Percentiles rank a stretch among this genome's conserved stretches.
Evolutionary conservation across 768 basidiomycete genomes (phyloP).

Genomic region (Boletus edulis): DNA sequence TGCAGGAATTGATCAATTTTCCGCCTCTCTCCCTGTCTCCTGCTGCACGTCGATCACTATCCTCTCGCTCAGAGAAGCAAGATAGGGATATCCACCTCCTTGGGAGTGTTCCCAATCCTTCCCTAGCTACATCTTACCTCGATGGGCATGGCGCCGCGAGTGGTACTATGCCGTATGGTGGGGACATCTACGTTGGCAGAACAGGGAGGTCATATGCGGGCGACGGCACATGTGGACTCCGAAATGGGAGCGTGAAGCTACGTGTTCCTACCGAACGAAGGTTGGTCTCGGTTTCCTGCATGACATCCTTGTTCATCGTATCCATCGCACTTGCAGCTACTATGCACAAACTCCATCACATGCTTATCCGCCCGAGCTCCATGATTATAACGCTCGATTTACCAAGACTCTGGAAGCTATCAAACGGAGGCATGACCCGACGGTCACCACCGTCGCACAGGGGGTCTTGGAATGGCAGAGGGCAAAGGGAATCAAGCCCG

Average conservation of each 20-base stretch:
- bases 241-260: conserved; percentile 59
- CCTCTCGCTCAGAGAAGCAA: conserved; percentile 40
- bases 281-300: conserved; percentile 35
- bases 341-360: conserved; percentile 73
- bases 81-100: conserved; percentile 48
- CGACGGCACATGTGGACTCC: conserved; percentile 30
- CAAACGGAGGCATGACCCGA: conserved; percentile 95
- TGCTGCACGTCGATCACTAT: conserved; percentile 65
- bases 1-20: conserved; percentile 86
- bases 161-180: conserved; percentile 3
- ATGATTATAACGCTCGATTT: conserved; percentile 90
- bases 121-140: conserved; percentile 39
- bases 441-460: conserved; percentile 95
- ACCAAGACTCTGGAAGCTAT: conserved; percentile 84
- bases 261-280: conserved; percentile 84
- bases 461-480: conserved; percentile 97
- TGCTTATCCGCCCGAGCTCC: conserved; percentile 88
- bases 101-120: conserved; percentile 79
- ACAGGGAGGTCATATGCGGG: conserved; percentile 11
- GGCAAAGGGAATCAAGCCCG: conserved; percentile 30
- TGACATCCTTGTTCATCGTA: conserved; percentile 1
- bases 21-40: conserved; percentile 71
- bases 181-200: neutral
- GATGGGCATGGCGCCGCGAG: conserved; percentile 32
- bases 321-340: conserved; percentile 51